Evolutionary conservation across 163 green algal genomes (phyloP), one percentile per base, ranked within the genome.

Genomic region (Chlorella variabilis): DNA sequence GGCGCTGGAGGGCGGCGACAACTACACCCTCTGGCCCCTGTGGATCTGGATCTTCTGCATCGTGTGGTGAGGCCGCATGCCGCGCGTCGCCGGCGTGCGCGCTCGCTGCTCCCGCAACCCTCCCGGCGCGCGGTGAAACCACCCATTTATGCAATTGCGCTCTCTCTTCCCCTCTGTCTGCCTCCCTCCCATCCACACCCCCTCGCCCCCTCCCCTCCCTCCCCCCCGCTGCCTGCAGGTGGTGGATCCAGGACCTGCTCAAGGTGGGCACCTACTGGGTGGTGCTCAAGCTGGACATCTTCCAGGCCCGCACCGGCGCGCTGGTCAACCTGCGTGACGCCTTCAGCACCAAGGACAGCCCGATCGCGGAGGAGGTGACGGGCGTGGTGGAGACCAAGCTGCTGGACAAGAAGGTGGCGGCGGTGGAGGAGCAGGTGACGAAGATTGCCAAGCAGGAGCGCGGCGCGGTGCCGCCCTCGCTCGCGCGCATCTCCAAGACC

Each of bases 41-140:
- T 95, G 91, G 89, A 79, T 94, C 29, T 98, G 94, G 94, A 84
- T 97, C 78, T 98, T 94, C 90, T 97, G 93, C 81, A 56, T 96
- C 18, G 56, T 97, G 15, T 97, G 90, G 88, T 97, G 87, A 75
- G 63, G n/a, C n/a, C n/a, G n/a, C 31, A n/a, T n/a, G n/a, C n/a
- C n/a, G n/a, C n/a, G n/a, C n/a, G n/a, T n/a, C n/a, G n/a, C n/a
- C n/a, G n/a, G n/a, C n/a, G n/a, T n/a, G n/a, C 49, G 3, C 11
- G 3, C 49, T 25, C 49, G 27, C 6, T 29, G 49, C 6, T 18
- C 49, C 49, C 6, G 18, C 23, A 18, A 59, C 48, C 17, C 13
- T 20, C 54, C 54, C n/a, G n/a, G n/a, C n/a, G n/a, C n/a, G n/a
- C n/a, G n/a, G n/a, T n/a, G n/a, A n/a, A n/a, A n/a, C n/a, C n/a